A percentile compares a stretch with the other conserved stretches of the same genome.
These are phyloP conservation scores for Mycena filopes DNA, from an alignment of 768 basidiomycete species.

Conservation along the genomic window DNA sequence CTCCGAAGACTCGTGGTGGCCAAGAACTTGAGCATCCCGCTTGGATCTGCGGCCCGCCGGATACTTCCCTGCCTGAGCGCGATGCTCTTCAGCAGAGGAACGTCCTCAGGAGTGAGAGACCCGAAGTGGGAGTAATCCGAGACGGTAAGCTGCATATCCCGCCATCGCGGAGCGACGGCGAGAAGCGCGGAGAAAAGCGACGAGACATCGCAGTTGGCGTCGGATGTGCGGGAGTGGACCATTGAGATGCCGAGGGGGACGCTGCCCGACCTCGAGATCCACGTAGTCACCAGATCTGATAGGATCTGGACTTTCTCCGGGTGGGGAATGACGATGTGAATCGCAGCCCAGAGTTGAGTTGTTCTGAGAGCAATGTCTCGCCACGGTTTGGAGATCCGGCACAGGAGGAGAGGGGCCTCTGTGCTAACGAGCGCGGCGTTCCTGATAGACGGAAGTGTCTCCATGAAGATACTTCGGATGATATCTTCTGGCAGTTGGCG, in stretches of 20 bases:
- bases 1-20: neutral
- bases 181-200: neutral
- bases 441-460: neutral
- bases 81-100: neutral
- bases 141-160: neutral
- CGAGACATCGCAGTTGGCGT: neutral
- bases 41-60: neutral
- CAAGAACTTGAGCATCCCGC: neutral
- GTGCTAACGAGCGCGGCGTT: neutral
- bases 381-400: conserved; percentile 7
- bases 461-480: conserved; percentile 7
- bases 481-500: conserved; percentile 13
- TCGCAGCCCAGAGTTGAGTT: conserved; percentile 8
- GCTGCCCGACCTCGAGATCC: neutral
- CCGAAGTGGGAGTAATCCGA: neutral
- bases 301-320: too few species aligned
- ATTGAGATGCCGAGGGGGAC: neutral
- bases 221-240: neutral
- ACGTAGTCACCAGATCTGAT: neutral
- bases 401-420: neutral
- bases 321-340: neutral
- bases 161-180: neutral
- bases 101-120: neutral
- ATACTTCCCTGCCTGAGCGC: too few species aligned
- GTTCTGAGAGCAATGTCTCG: neutral